These are phyloP conservation scores for Pyracantha coccinea DNA, from an alignment of 331 rosid genomes.

Conservation along the genomic window DNA sequence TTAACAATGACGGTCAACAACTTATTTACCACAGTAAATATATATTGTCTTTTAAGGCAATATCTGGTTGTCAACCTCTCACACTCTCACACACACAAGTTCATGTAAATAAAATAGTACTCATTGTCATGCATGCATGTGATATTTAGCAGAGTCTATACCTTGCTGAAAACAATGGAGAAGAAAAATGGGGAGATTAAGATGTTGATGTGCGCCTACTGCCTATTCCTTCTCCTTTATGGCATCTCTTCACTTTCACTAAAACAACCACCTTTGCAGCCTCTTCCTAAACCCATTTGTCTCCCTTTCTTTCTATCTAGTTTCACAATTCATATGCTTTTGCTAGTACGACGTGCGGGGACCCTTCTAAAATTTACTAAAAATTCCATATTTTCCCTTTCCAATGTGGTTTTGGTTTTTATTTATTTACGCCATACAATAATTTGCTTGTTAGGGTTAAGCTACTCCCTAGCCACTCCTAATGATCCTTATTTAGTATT, in stretches of 20 bases:
- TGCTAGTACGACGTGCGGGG: not conserved
- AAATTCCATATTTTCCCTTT: not conserved
- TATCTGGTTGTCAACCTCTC: not conserved
- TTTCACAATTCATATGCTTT: too few relatives aligned
- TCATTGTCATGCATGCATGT: too few relatives aligned
- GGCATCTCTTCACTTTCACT: conserved; percentile 5
- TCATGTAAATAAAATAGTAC: not conserved
- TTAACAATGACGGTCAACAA: too few relatives aligned
- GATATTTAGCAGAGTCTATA: not conserved
- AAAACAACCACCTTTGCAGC: conserved; percentile 1
- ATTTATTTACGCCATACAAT: not conserved
- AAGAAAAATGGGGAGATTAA: not conserved
- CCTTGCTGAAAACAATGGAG: not conserved
- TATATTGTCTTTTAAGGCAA: not conserved
- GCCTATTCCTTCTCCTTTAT: not conserved
- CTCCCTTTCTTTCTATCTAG: not conserved
- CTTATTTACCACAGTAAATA: too few relatives aligned
- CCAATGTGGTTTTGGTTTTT: not conserved
- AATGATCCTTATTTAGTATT: not conserved
- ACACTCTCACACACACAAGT: not conserved
- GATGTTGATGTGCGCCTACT: conserved; percentile 16
- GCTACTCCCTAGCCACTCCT: not conserved
- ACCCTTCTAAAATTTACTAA: not conserved
- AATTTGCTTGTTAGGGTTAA: not conserved
- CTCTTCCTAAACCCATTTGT: conserved; percentile 7